Evolutionary conservation across 1,284 basidiomycete genomes (phyloP).

Genomic region (Meira miltonrushii): DNA sequence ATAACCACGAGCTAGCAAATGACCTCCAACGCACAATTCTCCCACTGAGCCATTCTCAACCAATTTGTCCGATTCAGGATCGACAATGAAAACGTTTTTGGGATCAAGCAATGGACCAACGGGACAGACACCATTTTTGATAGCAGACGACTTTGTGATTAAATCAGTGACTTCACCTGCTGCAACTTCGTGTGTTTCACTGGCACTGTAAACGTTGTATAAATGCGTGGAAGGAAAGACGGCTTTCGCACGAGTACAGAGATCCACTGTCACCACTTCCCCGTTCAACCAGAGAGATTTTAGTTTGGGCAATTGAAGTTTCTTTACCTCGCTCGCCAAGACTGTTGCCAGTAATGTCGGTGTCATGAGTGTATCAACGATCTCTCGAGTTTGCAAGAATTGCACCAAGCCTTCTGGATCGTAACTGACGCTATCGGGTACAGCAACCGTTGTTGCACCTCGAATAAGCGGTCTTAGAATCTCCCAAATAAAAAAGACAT

Average conservation of each 20-base stretch:
- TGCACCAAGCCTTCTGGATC: slow-evolving; percentile 45
- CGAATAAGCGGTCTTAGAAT: slow-evolving; percentile 48
- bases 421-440: slow-evolving; percentile 46
- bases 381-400: slow-evolving; percentile 31
- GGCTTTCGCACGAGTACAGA: slow-evolving; percentile 38
- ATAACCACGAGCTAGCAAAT: slow-evolving; percentile 46
- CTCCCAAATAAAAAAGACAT: slow-evolving; percentile 52
- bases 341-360: slow-evolving; percentile 48
- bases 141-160: slow-evolving; percentile 14
- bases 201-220: slow-evolving; percentile 50
- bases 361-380: slow-evolving; percentile 52
- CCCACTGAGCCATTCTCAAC: slow-evolving; percentile 35
- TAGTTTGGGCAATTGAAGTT: slow-evolving; percentile 29
- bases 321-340: slow-evolving; percentile 28
- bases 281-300: slow-evolving; percentile 50
- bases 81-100: slow-evolving; percentile 44
- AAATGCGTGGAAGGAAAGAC: slow-evolving; percentile 44
- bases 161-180: slow-evolving; percentile 39
- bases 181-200: slow-evolving; percentile 51
- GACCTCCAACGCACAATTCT: slow-evolving; percentile 49
- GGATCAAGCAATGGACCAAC: slow-evolving; percentile 45
- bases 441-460: slow-evolving; percentile 46
- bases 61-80: slow-evolving; percentile 25
- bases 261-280: slow-evolving; percentile 49
- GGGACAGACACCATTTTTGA: slow-evolving; percentile 28